These are phyloP conservation scores for Asparagopsis taxiformis DNA, from an alignment of 31 red algal genomes.

Conservation along the genomic window DNA sequence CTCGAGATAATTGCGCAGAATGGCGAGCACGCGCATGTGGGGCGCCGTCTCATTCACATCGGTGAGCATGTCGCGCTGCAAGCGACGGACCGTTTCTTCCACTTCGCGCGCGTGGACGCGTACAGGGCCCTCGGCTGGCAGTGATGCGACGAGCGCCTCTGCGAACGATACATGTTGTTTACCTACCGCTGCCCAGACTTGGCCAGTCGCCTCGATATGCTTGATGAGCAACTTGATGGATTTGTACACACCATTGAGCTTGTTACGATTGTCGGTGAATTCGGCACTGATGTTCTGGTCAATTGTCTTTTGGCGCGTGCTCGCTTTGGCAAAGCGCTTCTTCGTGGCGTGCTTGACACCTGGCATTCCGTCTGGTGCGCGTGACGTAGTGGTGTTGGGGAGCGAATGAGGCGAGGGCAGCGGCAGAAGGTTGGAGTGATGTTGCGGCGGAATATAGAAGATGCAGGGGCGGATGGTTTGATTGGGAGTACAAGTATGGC, in stretches of 20 bases:
- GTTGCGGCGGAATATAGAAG: not conserved
- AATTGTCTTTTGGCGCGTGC: slow-evolving; percentile 3
- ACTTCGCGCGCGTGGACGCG: slow-evolving; percentile 18
- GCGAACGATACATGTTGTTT: slow-evolving; percentile 19
- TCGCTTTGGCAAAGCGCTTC: slow-evolving; percentile 29
- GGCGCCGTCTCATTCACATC: slow-evolving; percentile 5
- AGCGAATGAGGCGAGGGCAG: not conserved
- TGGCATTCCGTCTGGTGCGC: slow-evolving; percentile 3
- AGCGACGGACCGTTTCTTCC: slow-evolving; percentile 4
- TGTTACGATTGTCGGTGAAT: slow-evolving; percentile 7
- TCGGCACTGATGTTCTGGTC: slow-evolving; percentile 13
- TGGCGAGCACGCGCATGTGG: slow-evolving; percentile 2
- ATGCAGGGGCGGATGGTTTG: no score
- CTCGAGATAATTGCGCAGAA: slow-evolving; percentile 7
- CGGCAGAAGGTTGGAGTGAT: not conserved
- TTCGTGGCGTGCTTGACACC: slow-evolving; percentile 29
- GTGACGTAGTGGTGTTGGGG: not conserved
- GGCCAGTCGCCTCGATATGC: not conserved
- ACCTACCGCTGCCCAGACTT: slow-evolving; percentile 6
- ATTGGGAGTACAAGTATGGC: no score
- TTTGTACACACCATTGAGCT: not conserved
- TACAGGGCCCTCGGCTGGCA: slow-evolving; percentile 11
- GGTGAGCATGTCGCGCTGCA: slow-evolving; percentile 17
- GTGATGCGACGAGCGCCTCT: slow-evolving; percentile 5
- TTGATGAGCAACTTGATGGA: slow-evolving; percentile 24